These are phyloP conservation scores for Leccinellum rugosiceps DNA, from an alignment of 768 basidiomycete genomes.

Conservation along the genomic window DNA sequence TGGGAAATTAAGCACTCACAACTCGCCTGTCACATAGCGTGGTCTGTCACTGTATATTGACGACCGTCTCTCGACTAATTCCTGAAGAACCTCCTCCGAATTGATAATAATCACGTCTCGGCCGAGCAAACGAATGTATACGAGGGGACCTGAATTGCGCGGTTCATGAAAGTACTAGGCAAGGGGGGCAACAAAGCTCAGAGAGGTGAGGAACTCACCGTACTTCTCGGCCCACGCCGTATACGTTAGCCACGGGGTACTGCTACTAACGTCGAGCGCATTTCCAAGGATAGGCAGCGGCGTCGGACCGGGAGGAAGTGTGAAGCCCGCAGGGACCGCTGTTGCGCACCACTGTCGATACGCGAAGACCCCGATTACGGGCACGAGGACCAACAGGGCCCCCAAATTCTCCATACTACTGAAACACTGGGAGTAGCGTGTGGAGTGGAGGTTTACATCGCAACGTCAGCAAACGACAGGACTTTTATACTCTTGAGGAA, in stretches of 20 bases:
- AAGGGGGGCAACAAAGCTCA: background rate
- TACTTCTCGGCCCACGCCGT: conserved; percentile 9
- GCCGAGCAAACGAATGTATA: background rate
- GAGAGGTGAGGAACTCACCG: background rate
- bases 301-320: conserved; percentile 14
- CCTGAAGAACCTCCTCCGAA: conserved; percentile 8
- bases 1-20: conserved; percentile 2
- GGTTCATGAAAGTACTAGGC: background rate
- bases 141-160: background rate
- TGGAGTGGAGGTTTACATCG: background rate
- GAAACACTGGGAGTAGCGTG: background rate
- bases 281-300: conserved; percentile 12
- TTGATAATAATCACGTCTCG: conserved; percentile 9
- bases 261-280: conserved; percentile 4
- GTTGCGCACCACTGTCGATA: background rate
- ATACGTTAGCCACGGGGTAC: conserved; percentile 12
- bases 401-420: background rate
- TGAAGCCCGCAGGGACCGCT: background rate
- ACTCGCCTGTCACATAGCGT: conserved; percentile 1
- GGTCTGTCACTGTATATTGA: conserved; percentile 15
- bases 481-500: background rate
- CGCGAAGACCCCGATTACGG: background rate
- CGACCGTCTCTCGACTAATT: conserved; percentile 13
- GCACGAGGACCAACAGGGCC: background rate
- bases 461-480: background rate